Evolutionary conservation across 495 filamentous ascomycete species (phyloP).

Genomic region (Penicillium herquei): DNA sequence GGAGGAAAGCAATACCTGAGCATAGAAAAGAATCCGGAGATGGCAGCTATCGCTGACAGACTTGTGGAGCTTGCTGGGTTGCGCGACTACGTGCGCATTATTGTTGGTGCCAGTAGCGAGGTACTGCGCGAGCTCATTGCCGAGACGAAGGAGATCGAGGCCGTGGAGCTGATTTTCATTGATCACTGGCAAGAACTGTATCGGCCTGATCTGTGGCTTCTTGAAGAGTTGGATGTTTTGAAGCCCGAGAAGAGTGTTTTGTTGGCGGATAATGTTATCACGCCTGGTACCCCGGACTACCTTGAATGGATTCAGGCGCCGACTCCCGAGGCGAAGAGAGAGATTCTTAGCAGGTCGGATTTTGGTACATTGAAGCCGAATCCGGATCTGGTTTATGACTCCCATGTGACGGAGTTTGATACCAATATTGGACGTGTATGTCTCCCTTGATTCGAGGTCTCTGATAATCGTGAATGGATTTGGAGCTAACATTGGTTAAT

Average conservation of each 20-base stretch:
- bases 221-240: slow-evolving; percentile 59
- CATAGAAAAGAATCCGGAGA: slow-evolving; percentile 61
- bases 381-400: slow-evolving; percentile 21
- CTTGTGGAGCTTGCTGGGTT: slow-evolving; percentile 65
- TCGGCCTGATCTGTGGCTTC: slow-evolving; percentile 61
- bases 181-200: slow-evolving; percentile 68
- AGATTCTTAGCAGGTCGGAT: slow-evolving; percentile 3
- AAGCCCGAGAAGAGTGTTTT: slow-evolving; percentile 37
- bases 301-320: slow-evolving; percentile 26
- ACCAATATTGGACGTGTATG: slow-evolving; percentile 20
- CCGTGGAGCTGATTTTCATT: slow-evolving; percentile 61
- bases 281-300: slow-evolving; percentile 65
- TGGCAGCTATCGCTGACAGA: slow-evolving; percentile 55
- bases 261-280: slow-evolving; percentile 68
- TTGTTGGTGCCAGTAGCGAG: slow-evolving; percentile 20
- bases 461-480: neutral
- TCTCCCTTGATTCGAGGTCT: too few relatives aligned
- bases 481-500: neutral
- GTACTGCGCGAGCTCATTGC: slow-evolving; percentile 26
- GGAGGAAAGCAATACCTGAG: slow-evolving; percentile 57
- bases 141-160: slow-evolving; percentile 31
- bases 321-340: slow-evolving; percentile 6
- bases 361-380: slow-evolving; percentile 11
- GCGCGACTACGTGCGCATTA: slow-evolving; percentile 46
- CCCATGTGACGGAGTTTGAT: slow-evolving; percentile 13